Evolutionary conservation across 2,329 filamentous ascomycete genomes (phyloP).

Genomic region (Trichoderma simmonsii): DNA sequence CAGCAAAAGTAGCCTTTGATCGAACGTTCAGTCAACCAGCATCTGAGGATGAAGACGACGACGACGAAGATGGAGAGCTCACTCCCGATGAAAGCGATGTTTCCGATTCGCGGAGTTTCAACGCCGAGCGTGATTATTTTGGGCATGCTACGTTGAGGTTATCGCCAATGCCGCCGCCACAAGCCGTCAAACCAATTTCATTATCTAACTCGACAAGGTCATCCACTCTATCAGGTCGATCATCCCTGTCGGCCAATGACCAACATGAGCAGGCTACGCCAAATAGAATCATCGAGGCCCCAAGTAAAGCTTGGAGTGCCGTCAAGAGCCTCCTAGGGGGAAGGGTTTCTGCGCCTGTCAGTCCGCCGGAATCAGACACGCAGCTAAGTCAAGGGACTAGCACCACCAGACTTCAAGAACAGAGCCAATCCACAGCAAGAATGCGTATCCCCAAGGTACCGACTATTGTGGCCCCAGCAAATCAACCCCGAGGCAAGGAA

Average conservation of each 20-base stretch:
- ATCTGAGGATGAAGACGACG: slow-evolving; percentile 24
- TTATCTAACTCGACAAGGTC: not conserved
- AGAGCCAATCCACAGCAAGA: not conserved
- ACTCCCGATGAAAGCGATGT: slow-evolving; percentile 25
- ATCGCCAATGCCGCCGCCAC: slow-evolving; percentile 22
- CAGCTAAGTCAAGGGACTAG: not conserved
- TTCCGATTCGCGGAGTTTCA: slow-evolving; percentile 37
- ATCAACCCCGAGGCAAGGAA: not conserved
- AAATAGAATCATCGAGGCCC: not conserved
- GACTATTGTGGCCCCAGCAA: not conserved
- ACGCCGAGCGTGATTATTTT: slow-evolving; percentile 36
- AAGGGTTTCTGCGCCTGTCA: not conserved
- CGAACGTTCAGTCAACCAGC: not conserved
- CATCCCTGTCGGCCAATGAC: not conserved
- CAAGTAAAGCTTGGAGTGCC: slow-evolving; percentile 4
- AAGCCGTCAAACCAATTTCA: not conserved
- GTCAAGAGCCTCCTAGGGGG: slow-evolving; percentile 2
- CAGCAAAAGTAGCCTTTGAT: not conserved
- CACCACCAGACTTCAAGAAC: not conserved
- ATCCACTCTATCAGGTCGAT: not conserved
- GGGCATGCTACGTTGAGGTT: slow-evolving; percentile 38
- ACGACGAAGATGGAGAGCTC: not conserved
- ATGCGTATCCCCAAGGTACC: not conserved
- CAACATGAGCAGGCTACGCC: not conserved
- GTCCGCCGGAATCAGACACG: slow-evolving; percentile 16